Percentiles rank a stretch among this genome's conserved stretches.
Conservation (phyloP, 2,329 filamentous ascomycete genomes). For the Colletotrichum sp. region DNA sequence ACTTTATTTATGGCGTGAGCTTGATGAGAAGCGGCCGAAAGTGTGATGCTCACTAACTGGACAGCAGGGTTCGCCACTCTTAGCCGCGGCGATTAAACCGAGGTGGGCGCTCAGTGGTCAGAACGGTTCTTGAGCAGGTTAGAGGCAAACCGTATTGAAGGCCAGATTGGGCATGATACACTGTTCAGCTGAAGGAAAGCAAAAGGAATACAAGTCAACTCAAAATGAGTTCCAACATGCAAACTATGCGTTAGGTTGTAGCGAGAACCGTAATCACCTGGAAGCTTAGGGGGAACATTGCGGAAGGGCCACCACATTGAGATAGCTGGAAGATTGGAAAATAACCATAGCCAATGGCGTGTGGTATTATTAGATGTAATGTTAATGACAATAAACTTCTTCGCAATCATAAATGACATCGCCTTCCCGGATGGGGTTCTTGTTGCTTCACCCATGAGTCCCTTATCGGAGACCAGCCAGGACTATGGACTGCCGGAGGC, state of each 20-base stretch:
- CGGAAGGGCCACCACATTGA: not conserved
- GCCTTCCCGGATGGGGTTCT: not conserved
- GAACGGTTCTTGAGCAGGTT: not conserved
- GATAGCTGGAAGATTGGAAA: not conserved
- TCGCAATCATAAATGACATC: not conserved
- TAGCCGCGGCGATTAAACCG: not conserved
- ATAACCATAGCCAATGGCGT: not conserved
- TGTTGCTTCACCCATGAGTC: not conserved
- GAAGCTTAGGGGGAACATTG: not conserved
- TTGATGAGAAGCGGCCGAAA: not conserved
- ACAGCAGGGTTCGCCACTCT: not conserved
- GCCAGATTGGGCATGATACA: not conserved
- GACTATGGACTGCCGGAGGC: not conserved
- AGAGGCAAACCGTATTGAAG: too few relatives aligned
- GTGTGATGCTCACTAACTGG: fast-evolving
- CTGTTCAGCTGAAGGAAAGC: not conserved
- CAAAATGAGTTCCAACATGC: not conserved
- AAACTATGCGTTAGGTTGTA: not conserved
- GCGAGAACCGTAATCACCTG: not conserved
- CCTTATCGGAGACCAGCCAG: not conserved
- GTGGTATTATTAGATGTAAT: not conserved
- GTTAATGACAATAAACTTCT: not conserved
- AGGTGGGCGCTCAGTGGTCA: not conserved
- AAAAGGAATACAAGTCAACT: not conserved
- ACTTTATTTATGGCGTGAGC: not conserved